phyloP scores from a whole-genome alignment of 2,329 filamentous ascomycete genomes.

The Exophiala sp. region DNA sequence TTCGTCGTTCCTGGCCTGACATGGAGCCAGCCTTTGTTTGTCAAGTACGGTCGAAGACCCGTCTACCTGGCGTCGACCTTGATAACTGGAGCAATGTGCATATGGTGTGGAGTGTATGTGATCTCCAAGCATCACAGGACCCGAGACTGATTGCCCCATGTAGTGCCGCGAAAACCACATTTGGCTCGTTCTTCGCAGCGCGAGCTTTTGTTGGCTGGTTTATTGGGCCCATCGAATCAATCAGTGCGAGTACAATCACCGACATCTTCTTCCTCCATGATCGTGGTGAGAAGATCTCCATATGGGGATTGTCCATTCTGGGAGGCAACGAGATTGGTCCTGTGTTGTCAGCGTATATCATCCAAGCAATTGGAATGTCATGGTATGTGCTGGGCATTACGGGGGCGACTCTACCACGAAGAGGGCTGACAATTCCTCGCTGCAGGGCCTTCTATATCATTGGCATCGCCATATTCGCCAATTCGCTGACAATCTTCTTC shows the following conservation, averaged over 20 bases:
- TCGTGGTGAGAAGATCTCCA: conserved; percentile 46
- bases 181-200: conserved; percentile 32
- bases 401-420: background rate
- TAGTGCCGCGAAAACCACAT: conserved; percentile 29
- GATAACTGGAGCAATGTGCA: conserved; percentile 50
- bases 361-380: background rate
- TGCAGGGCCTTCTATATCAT: conserved; percentile 2
- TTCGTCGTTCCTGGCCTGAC: background rate
- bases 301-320: background rate
- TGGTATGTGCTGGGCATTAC: background rate
- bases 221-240: conserved; percentile 50
- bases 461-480: background rate
- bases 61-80: conserved; percentile 52
- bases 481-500: conserved; percentile 1
- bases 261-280: conserved; percentile 64
- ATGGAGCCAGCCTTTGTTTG: conserved; percentile 30
- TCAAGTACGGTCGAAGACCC: conserved; percentile 50
- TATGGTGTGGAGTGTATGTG: conserved; percentile 52
- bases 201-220: conserved; percentile 48
- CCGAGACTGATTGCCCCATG: too few species aligned
- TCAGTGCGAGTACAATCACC: conserved; percentile 51
- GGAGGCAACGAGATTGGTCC: conserved; percentile 3
- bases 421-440: background rate
- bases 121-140: background rate
- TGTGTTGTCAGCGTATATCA: conserved; percentile 1